A percentile compares a stretch with the other conserved stretches of the same genome.
Conservation (phyloP, 2,329 filamentous ascomycete genomes). For the Bertia moriformis region DNA sequence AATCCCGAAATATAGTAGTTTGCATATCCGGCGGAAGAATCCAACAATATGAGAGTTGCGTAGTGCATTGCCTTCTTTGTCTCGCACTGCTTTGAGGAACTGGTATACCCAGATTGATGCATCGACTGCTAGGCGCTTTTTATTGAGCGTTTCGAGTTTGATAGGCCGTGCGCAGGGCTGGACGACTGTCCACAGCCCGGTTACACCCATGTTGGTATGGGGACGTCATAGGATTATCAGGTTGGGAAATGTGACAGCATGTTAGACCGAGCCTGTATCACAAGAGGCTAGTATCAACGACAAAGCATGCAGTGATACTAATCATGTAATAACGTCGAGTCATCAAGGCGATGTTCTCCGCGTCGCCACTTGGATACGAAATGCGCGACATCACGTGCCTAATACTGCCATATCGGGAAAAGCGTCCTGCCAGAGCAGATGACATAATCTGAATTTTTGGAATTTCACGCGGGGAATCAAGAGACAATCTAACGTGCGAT, state of each 20-base stretch:
- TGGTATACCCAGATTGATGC: conserved; percentile 99
- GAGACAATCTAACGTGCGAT: not conserved
- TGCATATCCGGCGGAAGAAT: conserved; percentile 97
- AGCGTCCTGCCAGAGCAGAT: not conserved
- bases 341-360: no score
- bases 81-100: conserved; percentile 94
- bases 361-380: not conserved
- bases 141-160: conserved; percentile 89
- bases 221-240: no score
- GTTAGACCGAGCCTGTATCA: no score
- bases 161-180: conserved; percentile 91
- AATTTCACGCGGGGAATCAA: not conserved
- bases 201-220: conserved; percentile 70
- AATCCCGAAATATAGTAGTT: conserved; percentile 90
- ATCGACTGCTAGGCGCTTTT: conserved; percentile 89
- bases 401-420: not conserved
- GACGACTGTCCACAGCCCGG: conserved; percentile 89
- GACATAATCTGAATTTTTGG: not conserved
- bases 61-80: conserved; percentile 93
- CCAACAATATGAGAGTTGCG: conserved; percentile 93
- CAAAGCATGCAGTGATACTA: no score
- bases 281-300: no score
- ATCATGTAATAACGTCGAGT: no score
- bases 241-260: no score
- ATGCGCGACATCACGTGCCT: not conserved